Percentiles rank a stretch among this genome's conserved stretches.
Evolutionary conservation across 345 rosid genomes (phyloP).

Genomic region (Noccaea caerulescens): DNA sequence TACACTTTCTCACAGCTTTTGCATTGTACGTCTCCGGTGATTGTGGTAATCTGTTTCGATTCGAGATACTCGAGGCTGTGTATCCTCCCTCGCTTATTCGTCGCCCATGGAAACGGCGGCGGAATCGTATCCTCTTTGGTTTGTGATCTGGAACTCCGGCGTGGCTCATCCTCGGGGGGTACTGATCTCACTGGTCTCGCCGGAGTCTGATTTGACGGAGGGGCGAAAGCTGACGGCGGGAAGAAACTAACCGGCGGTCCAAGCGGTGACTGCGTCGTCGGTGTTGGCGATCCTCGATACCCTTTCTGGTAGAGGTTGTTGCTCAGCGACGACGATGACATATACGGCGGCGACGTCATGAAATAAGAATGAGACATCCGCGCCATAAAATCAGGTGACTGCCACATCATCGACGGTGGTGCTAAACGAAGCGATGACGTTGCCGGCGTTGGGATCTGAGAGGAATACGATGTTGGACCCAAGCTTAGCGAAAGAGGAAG

Average conservation of each 20-base stretch:
- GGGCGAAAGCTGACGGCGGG: background rate
- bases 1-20: conserved; percentile 60
- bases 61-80: conserved; percentile 49
- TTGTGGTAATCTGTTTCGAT: conserved; percentile 41
- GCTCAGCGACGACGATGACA: background rate
- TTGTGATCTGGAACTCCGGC: conserved; percentile 19
- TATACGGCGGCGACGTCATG: background rate
- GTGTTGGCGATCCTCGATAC: conserved; percentile 12
- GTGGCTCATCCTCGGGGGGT: background rate
- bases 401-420: conserved; percentile 19
- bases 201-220: background rate
- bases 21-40: conserved; percentile 69
- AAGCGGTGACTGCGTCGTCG: conserved; percentile 1
- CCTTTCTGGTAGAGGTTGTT: background rate
- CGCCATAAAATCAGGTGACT: background rate
- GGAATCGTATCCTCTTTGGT: conserved; percentile 45
- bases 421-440: background rate
- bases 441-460: conserved; percentile 21
- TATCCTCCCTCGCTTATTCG: conserved; percentile 54
- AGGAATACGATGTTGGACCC: background rate
- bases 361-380: background rate
- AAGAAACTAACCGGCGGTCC: background rate
- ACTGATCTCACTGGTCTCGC: background rate
- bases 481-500: conserved; percentile 29
- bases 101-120: conserved; percentile 77